Evolutionary conservation across 1,284 basidiomycete genomes (phyloP), one percentile per base, ranked within the genome.

Genomic region (Cystobasidium pallidum): DNA sequence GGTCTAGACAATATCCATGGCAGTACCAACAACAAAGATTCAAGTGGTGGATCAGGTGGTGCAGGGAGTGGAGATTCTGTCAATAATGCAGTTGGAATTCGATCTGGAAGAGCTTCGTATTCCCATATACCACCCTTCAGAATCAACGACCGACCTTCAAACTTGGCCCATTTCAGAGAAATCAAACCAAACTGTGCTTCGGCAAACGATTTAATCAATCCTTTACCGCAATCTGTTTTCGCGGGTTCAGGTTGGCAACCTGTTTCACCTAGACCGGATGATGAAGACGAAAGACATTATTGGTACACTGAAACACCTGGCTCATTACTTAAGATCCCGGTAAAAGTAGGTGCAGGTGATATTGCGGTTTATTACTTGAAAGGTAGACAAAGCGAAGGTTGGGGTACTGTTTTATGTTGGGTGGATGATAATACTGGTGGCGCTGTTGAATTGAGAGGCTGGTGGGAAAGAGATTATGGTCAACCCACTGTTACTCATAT

Each of bases 161-260:
- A 86, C 75, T 75, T 84, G 78, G 64, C 84, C 1, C 81, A 84
- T n/a, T 93, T 90, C 80, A 86, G 91, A 78, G 94, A 96, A 81
- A 86, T 94, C 64, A 85, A 86, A 65, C 94, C 94, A 15, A 92
- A 86, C 83, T 97, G 94, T 81, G 92, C 91, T 0, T 89, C 88
- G 21, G 94, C 94, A 26, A 94, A 95, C 80, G 93, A 97, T 80
- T 84, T 97, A 52, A 91, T 96, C 80, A 95, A 95, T 82, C 94
- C 94, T 1, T 84, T 97, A 1, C 93, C 94, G 13, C 87, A 89
- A 0, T 90, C 89, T 28, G 83, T 94, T 75, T 96, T 97, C 82
- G 89, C 88, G 74, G 93, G 92, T 34, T 89, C 89, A 0, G 94
- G 94, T 2, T 97, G 94, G 93, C 84, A 85, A 71, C 86, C 87